A percentile compares a stretch with the other conserved stretches of the same genome.
Conservation (phyloP, 1,139 yeast species). For the Magnusiomyces ingens region DNA sequence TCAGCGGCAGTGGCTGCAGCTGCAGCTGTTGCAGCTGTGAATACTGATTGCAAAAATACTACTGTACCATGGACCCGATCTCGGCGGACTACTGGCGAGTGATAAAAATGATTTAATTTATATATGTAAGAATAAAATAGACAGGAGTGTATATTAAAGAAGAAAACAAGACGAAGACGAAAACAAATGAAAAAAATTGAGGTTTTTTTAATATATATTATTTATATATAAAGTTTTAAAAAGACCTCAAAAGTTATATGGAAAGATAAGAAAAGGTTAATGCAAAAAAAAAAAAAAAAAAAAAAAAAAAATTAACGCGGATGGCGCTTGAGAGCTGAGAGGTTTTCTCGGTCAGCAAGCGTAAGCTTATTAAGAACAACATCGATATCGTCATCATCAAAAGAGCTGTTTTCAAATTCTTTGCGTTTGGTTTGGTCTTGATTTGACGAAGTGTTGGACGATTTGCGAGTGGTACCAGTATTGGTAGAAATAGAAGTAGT, state of each 20-base stretch:
- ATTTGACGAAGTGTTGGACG: no score
- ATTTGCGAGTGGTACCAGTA: no score
- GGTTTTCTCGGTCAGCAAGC: slow-evolving; percentile 17
- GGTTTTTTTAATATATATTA: no score
- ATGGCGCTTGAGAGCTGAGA: slow-evolving; percentile 4
- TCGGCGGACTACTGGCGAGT: no score
- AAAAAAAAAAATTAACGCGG: not conserved
- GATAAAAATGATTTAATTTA: no score
- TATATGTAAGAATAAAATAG: no score
- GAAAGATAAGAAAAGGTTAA: not conserved
- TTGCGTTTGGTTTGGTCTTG: slow-evolving; percentile 17
- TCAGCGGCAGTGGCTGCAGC: not conserved
- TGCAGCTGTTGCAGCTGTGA: not conserved
- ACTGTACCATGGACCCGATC: not conserved
- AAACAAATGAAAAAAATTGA: no score
- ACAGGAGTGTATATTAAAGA: no score
- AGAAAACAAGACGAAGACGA: no score
- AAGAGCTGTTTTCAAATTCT: slow-evolving; percentile 13
- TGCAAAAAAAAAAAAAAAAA: not conserved
- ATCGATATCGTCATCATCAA: slow-evolving; percentile 18
- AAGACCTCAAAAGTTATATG: no score
- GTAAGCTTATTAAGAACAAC: slow-evolving; percentile 17
- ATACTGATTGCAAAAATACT: not conserved
- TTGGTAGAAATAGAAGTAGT: no score
- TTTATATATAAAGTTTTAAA: no score